Evolutionary conservation across 2,329 filamentous ascomycete genomes (phyloP), one percentile per base, ranked within the genome.

Genomic region (Talaromyces amestolkiae): DNA sequence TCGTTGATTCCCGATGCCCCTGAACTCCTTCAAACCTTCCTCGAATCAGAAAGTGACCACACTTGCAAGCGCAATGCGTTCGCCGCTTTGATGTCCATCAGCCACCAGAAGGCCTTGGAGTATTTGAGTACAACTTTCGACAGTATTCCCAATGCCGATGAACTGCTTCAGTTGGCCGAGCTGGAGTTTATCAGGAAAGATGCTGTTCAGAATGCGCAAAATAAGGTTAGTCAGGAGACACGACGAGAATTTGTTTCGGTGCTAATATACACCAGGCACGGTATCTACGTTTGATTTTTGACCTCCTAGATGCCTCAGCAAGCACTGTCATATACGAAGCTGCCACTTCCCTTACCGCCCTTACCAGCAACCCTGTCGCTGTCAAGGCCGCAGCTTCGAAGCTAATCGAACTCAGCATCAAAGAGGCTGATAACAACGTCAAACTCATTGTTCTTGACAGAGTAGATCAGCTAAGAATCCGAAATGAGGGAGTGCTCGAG

Each of bases 51-150:
- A 81, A 96, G 87, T 72, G 95, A 99, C 75, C 88, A 91, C 61
- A 98, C 95, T 33, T 98, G 94, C 87, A 98, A 97, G 85, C 88
- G 95, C 75, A 99, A 99, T 79, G 95, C 94, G 8, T 98, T 99
- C 76, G 93, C 93, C 43, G 93, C 95, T 11, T 85, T 99, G 54
- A 87, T 91, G 69, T 91, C 88, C 72, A 97, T 99, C 74, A 95
- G 91, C 79, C 95, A 98, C 76, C 92, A 97, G 69, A 94, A 93
- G 76, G 93, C 95, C 0, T 82, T 98, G 45, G 86, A 91, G 71
- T 98, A 96, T 76, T 83, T 99, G 53, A 93, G 90, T 78, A 87
- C 87, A 37, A 91, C 96, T 2, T 97, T 99, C 70, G 95, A 98
- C 72, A 91, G 92, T 13, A 93, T 99, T 61, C 90, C 93, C 41